Conservation (phyloP, 495 filamentous ascomycete species). For the Penicillium taxi region DNA sequence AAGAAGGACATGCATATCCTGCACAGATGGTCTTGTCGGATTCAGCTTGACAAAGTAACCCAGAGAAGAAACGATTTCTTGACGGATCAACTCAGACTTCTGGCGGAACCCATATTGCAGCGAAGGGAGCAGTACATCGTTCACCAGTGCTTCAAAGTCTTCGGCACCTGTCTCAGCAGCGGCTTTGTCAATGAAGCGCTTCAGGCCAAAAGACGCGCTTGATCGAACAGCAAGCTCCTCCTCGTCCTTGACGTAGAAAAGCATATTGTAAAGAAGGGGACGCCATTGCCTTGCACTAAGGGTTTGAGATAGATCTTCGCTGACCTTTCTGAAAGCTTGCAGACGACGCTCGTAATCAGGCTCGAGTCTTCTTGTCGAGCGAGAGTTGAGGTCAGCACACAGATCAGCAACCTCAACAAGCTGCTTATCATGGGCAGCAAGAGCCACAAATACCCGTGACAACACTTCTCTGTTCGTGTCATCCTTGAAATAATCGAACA, state of each 20-base stretch:
- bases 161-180: slow-evolving; percentile 25
- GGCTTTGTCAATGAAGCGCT: slow-evolving; percentile 65
- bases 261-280: slow-evolving; percentile 83
- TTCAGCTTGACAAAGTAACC: slow-evolving; percentile 68
- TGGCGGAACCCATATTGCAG: slow-evolving; percentile 68
- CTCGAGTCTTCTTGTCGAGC: slow-evolving; percentile 56
- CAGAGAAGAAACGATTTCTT: slow-evolving; percentile 70
- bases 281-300: slow-evolving; percentile 76
- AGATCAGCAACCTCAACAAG: slow-evolving; percentile 58
- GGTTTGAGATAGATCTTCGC: slow-evolving; percentile 39
- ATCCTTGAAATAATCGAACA: slow-evolving; percentile 85
- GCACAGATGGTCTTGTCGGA: slow-evolving; percentile 56
- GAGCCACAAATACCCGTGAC: slow-evolving; percentile 59
- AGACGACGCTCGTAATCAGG: slow-evolving; percentile 80
- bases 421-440: slow-evolving; percentile 53
- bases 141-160: slow-evolving; percentile 48
- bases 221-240: slow-evolving; percentile 83
- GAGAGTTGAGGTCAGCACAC: slow-evolving; percentile 75
- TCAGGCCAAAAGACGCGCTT: slow-evolving; percentile 73
- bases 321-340: slow-evolving; percentile 67
- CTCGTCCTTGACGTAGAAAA: slow-evolving; percentile 77
- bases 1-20: slow-evolving; percentile 67
- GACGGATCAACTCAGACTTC: slow-evolving; percentile 70
- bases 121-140: slow-evolving; percentile 59
- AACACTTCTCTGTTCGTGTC: slow-evolving; percentile 61